Conservation (phyloP, 169 alveolate genomes). For the Theileria orientalis region DNA sequence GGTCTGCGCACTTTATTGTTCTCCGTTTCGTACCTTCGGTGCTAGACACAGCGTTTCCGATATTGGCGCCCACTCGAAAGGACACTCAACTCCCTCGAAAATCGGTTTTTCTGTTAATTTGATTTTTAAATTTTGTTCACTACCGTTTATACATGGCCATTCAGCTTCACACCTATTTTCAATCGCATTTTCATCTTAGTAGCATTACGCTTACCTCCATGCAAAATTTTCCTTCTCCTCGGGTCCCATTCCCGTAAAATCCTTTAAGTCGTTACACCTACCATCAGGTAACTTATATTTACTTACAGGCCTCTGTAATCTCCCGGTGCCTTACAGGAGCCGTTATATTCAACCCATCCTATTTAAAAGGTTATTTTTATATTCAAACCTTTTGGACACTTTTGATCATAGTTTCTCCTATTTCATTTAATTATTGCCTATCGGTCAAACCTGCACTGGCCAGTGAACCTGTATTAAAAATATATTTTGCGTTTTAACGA, state of each 20-base stretch:
- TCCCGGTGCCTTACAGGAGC: constrained; percentile 47
- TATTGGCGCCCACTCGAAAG: constrained; percentile 66
- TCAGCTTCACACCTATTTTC: constrained; percentile 63
- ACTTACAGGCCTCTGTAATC: constrained; percentile 40
- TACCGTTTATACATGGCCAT: constrained; percentile 75
- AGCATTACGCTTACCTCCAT: constrained; percentile 6
- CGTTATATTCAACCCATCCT: constrained; percentile 8
- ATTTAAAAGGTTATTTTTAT: not conserved
- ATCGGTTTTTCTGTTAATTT: constrained; percentile 17
- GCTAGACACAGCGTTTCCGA: constrained; percentile 66
- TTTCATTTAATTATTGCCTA: not conserved
- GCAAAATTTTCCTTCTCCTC: constrained; percentile 48
- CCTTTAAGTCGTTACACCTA: constrained; percentile 25
- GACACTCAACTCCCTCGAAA: constrained; percentile 42
- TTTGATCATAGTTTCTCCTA: constrained; percentile 29
- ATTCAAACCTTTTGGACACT: constrained; percentile 58
- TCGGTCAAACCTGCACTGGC: constrained; percentile 25
- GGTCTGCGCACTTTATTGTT: constrained; percentile 28
- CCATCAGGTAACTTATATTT: not conserved
- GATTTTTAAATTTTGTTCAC: not conserved
- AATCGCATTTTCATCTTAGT: not conserved
- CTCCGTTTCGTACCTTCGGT: constrained; percentile 55
- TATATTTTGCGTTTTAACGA: not conserved
- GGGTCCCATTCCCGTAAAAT: constrained; percentile 17
- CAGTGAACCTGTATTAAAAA: constrained; percentile 19